Evolutionary conservation across 345 rosid species (phyloP), one percentile per base, ranked within the genome.

Genomic region (Salix exigua): DNA sequence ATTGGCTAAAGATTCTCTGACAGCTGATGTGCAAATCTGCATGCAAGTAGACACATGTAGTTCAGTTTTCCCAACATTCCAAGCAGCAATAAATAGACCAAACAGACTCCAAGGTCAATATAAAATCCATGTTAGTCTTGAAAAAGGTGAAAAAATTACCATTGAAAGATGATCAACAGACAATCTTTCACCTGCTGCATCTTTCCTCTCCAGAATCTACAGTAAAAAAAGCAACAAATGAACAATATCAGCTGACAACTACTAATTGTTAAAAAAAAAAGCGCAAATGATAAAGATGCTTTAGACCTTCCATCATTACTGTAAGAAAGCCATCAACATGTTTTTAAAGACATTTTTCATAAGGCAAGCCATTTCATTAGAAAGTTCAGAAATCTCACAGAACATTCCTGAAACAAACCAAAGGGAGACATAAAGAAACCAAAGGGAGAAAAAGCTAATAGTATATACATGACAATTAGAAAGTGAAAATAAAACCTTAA

Each of bases 1-100:
- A 91, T 88, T 90, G 83, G 90, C 89, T 84, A 96, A 84, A 65
- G 98, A 91, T 87, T 92, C 98, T 84, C 82, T 88, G 76, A 91
- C 96, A 75, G 92, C 96, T 2, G 90, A 86, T 78, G 93, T 83
- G 81, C 97, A 96, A 35, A 96, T 86, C 99, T 96, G 91, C 88
- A 82, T 77, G 81, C 84, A 79, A 74, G 83, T 3, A 63, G 4
- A 65, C 16, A 64, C 44, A 70, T 31, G 1, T 28, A 3, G 30
- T 19, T 69, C 17, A 63, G 63, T 70, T 25, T 38, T 21, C 58
- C 51, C 23, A 68, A n/a, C 17, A 70, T 51, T 50, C 40, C 46
- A 50, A 50, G 50, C 35, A 37, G 25, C 44, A 33, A 30, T 44
- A 63, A 19, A 46, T 5, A 77, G 7, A 31, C 14, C 19, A 69